Conservation (phyloP, 768 basidiomycete species). For the Auriscalpium vulgare region DNA sequence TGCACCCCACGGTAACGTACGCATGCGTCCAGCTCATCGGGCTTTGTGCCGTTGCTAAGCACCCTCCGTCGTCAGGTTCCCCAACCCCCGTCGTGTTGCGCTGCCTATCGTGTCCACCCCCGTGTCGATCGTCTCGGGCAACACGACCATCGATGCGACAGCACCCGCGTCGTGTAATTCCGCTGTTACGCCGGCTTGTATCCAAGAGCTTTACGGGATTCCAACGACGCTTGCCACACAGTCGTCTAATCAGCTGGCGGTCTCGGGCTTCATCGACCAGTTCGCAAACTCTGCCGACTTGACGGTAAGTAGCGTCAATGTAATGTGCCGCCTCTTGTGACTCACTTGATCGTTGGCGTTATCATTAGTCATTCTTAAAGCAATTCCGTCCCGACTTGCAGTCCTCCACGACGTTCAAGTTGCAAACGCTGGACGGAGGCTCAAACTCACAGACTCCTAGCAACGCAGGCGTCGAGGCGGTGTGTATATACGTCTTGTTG, state of each 20-base stretch:
- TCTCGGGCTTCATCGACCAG: conserved; percentile 25
- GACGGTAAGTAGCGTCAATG: conserved; percentile 8
- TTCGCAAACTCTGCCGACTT: conserved; percentile 24
- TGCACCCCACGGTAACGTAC: conserved; percentile 15
- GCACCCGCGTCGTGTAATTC: background rate
- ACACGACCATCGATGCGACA: background rate
- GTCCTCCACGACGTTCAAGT: conserved; percentile 16
- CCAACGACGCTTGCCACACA: conserved; percentile 23
- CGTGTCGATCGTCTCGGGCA: background rate
- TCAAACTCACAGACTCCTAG: conserved; percentile 17
- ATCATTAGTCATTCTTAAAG: conserved; percentile 18
- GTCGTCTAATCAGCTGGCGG: conserved; percentile 20
- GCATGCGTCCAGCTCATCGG: background rate
- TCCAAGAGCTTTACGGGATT: conserved; percentile 29
- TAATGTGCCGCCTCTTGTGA: background rate
- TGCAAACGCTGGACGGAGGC: conserved; percentile 23
- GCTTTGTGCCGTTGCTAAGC: background rate
- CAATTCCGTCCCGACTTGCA: conserved; percentile 18
- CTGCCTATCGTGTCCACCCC: background rate
- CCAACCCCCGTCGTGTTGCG: background rate
- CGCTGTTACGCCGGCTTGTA: conserved; percentile 21
- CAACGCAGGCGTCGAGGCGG: conserved; percentile 20
- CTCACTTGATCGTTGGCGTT: background rate
- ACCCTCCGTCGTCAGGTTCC: background rate
- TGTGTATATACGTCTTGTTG: conserved; percentile 13